Percentiles rank a stretch among this genome's conserved stretches.
Evolutionary conservation across 139 green algal genomes (phyloP).

Genomic region (Ettlia oleoabundans): DNA sequence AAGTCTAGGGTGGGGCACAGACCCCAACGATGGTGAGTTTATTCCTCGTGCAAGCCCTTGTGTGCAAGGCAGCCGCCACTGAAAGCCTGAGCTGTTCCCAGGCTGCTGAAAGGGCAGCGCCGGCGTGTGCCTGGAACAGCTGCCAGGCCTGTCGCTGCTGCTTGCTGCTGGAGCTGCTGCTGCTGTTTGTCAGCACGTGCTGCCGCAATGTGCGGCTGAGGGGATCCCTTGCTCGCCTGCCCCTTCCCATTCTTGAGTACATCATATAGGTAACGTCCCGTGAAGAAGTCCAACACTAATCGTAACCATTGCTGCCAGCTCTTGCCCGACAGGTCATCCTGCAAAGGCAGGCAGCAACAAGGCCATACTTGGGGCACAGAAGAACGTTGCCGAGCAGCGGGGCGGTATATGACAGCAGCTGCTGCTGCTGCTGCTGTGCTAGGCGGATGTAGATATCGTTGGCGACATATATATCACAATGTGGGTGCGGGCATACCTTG

Average conservation of each 20-base stretch:
- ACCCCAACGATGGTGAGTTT: no score
- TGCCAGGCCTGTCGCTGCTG: no score
- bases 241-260: background rate
- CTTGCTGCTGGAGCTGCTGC: background rate
- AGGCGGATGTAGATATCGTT: no score
- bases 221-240: background rate
- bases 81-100: background rate
- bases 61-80: background rate
- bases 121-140: no score
- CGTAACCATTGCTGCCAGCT: background rate
- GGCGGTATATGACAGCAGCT: no score
- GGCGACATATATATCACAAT: no score
- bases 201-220: no score
- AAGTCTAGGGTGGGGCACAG: no score
- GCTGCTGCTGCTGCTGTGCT: no score
- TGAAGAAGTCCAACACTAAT: constrained; percentile 19
- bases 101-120: background rate
- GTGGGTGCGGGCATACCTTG: no score
- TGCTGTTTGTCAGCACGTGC: background rate
- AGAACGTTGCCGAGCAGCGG: no score
- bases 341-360: background rate
- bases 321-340: background rate
- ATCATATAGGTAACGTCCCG: background rate
- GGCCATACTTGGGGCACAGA: no score
- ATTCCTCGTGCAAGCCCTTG: background rate